Evolutionary conservation across 2,329 filamentous ascomycete genomes (phyloP), one percentile per base, ranked within the genome.

Genomic region (Emergomyces orientalis): DNA sequence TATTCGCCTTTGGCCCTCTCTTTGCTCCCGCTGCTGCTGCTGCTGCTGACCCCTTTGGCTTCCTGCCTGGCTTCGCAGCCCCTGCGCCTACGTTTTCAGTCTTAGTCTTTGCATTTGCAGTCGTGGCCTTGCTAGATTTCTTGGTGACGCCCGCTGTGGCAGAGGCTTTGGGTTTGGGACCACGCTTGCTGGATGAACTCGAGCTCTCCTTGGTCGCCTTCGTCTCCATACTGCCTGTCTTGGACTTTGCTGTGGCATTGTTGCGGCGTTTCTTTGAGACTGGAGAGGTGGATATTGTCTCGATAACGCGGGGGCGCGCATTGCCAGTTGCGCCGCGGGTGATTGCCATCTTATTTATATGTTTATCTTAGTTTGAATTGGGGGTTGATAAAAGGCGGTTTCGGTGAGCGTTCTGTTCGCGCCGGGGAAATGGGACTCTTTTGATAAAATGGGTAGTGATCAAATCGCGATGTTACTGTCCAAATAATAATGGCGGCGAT

Each of bases 281-380:
- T 30, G 56, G 61, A 22, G 43, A 59, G 19, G 54, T 62, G 45
- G 52, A n/a, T 27, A 58, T 62, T 6, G 54, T n/a, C n/a, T 58
- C 27, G 61, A 62, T 30, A 19, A 62, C 34, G 32, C 61, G 61
- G 17, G 61, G 61, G 17, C 61, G 61, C 41, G 61, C 27, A 22
- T 59, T 62, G 17, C 61, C 61, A 30, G 61, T 59, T 59, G 61
- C 27, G 32, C 54, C 54, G 37, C 61, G 61, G 43, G 61, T 62
- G 22, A 62, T 25, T 49, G 61, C 61, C 61, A 62, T 62, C 17
- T 47, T 47, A 22, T 49, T 25, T 25, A 25, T 25, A 25, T 49
- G 22, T 49, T 37, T 56, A 19, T 32, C 5, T 25, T 52, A 19
- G 19, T 52, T 32, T 30, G 3, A 52, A 19, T 49, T 49, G 45